A percentile compares a stretch with the other conserved stretches of the same genome.
Evolutionary conservation across 2,329 filamentous ascomycete genomes (phyloP).

Genomic region (Fusarium duplospermum): DNA sequence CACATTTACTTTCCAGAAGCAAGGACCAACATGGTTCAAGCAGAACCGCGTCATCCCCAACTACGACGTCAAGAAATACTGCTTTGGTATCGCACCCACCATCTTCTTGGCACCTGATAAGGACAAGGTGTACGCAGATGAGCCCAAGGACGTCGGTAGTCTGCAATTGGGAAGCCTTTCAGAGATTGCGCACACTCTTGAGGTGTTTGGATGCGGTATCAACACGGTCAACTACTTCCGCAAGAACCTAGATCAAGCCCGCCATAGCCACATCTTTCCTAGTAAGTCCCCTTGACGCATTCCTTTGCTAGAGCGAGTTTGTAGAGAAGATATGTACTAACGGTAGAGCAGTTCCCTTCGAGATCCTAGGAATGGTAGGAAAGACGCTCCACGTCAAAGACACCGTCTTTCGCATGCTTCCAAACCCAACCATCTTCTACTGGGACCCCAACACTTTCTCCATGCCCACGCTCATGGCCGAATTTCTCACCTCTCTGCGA

Average conservation of each 20-base stretch:
- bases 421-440: constrained; percentile 51
- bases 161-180: constrained; percentile 49
- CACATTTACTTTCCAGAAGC: constrained; percentile 53
- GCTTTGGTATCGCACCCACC: constrained; percentile 55
- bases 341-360: constrained; percentile 21
- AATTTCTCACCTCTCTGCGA: constrained; percentile 12
- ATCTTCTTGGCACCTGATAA: constrained; percentile 46
- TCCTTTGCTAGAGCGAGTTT: too few species aligned
- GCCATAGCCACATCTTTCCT: constrained; percentile 32
- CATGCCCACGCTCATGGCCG: constrained; percentile 13
- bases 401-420: constrained; percentile 54
- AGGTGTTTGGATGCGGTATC: constrained; percentile 53
- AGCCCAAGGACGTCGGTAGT: constrained; percentile 31
- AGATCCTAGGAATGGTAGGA: constrained; percentile 55
- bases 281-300: constrained; percentile 9
- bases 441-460: constrained; percentile 36
- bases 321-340: background rate
- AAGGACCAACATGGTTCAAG: constrained; percentile 50
- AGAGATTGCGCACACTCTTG: constrained; percentile 52
- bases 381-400: constrained; percentile 50
- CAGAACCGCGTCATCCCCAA: constrained; percentile 52
- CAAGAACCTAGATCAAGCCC: constrained; percentile 24
- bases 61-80: constrained; percentile 52
- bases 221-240: constrained; percentile 49
- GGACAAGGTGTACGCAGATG: constrained; percentile 37